These are phyloP conservation scores for Friedmanniomyces simplex DNA, from an alignment of 495 filamentous ascomycete genomes.

Conservation along the genomic window DNA sequence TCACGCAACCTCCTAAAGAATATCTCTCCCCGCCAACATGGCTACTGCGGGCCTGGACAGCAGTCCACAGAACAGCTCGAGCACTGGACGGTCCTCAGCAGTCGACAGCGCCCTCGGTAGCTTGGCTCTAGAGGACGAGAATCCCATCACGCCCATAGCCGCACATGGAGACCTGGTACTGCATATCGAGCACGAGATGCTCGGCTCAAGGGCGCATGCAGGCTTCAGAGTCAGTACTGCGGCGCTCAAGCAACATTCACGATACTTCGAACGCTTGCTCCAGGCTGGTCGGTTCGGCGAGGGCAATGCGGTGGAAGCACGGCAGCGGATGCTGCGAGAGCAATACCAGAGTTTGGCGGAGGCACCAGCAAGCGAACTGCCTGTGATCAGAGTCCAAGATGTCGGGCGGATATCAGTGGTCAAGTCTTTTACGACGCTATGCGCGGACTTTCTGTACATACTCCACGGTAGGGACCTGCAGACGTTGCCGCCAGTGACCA, in stretches of 20 bases:
- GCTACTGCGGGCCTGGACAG: not conserved
- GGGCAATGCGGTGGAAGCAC: conserved; percentile 32
- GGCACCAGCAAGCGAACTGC: conserved; percentile 40
- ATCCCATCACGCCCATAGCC: conserved; percentile 29
- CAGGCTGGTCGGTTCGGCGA: conserved; percentile 29
- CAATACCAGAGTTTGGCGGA: conserved; percentile 36
- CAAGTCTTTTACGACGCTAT: conserved; percentile 37
- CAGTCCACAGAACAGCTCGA: not conserved
- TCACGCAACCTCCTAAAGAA: not conserved
- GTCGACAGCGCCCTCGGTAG: not conserved
- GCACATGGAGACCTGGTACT: conserved; percentile 44
- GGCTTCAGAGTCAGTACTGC: conserved; percentile 33
- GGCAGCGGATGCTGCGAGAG: conserved; percentile 35
- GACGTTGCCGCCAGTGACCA: conserved; percentile 34
- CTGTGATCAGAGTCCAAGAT: conserved; percentile 45
- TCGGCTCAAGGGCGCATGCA: not conserved
- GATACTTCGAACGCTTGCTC: conserved; percentile 50
- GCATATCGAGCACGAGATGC: conserved; percentile 6
- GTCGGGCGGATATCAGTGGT: conserved; percentile 48
- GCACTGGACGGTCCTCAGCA: not conserved
- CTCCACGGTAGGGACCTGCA: conserved; percentile 41
- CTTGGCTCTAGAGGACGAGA: not conserved
- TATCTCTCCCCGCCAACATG: not conserved
- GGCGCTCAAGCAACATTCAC: conserved; percentile 38
- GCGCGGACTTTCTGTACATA: conserved; percentile 47